These are phyloP conservation scores for Saccharum officinarum DNA, from an alignment of 176 grass and related monocot genomes.

Conservation along the genomic window DNA sequence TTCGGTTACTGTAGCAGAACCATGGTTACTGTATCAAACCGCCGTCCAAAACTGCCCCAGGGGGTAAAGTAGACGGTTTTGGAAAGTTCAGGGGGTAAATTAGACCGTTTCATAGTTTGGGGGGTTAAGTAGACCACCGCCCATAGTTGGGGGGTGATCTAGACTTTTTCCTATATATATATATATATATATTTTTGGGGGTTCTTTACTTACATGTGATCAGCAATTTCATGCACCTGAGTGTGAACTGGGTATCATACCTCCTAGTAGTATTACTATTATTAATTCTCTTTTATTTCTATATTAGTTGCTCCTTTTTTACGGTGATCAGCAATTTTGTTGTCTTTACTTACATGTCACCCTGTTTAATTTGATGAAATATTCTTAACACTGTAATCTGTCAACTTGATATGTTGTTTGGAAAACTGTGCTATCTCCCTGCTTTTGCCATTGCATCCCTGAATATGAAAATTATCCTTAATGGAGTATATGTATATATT, in stretches of 20 bases:
- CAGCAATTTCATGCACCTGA: neutral
- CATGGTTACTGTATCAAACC: too few species aligned
- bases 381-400: neutral
- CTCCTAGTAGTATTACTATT: neutral
- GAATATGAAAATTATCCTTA: constrained; percentile 5
- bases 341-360: neutral
- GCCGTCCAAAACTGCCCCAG: too few species aligned
- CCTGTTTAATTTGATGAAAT: neutral
- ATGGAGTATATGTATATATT: neutral
- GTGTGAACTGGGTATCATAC: neutral
- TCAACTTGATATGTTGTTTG: neutral
- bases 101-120: too few species aligned
- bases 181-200: too few species aligned
- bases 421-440: neutral
- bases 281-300: neutral
- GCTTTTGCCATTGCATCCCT: neutral
- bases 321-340: neutral
- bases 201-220: neutral
- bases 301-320: neutral
- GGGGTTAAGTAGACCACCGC: too few species aligned
- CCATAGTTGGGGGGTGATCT: too few species aligned
- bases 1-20: too few species aligned
- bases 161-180: too few species aligned
- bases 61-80: too few species aligned
- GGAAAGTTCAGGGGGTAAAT: too few species aligned